phyloP scores from a whole-genome alignment of 768 basidiomycete genomes.

The Mycena indigotica region DNA sequence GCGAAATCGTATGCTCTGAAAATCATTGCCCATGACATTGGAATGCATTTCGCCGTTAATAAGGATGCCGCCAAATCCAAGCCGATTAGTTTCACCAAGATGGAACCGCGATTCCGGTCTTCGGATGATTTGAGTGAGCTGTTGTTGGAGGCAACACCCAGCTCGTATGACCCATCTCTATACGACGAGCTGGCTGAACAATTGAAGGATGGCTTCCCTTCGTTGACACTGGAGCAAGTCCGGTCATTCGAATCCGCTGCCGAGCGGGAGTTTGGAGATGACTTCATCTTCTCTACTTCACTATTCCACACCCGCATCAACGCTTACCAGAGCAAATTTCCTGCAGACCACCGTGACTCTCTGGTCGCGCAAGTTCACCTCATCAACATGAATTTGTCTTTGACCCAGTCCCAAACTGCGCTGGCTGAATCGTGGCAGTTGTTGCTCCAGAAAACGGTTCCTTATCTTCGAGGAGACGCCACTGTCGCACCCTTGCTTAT shows the following conservation, averaged over 20 bases:
- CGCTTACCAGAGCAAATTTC: conserved; percentile 44
- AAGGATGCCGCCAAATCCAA: conserved; percentile 43
- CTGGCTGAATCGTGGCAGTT: conserved; percentile 79
- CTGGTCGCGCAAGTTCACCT: conserved; percentile 64
- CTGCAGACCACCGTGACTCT: conserved; percentile 45
- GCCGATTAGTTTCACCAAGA: conserved; percentile 60
- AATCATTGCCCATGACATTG: conserved; percentile 75
- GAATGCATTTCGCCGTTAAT: conserved; percentile 51
- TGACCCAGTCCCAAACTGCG: conserved; percentile 76
- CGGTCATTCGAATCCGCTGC: conserved; percentile 60
- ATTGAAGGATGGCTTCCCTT: conserved; percentile 55
- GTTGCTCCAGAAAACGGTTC: conserved; percentile 63
- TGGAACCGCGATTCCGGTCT: conserved; percentile 58
- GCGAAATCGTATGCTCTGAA: conserved; percentile 76
- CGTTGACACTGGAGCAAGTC: conserved; percentile 65
- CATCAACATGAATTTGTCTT: conserved; percentile 86
- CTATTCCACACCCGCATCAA: conserved; percentile 64
- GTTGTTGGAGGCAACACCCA: conserved; percentile 68
- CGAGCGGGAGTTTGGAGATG: conserved; percentile 78
- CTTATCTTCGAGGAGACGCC: conserved; percentile 65
- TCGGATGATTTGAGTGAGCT: conserved; percentile 69
- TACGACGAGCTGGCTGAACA: conserved; percentile 61
- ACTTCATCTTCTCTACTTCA: conserved; percentile 69
- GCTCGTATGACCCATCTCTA: conserved; percentile 70
- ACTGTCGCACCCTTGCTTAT: conserved; percentile 58